Base-by-base conservation (phyloP, 371 early-diverging fungal species). In the Mortierella sp. region DNA sequence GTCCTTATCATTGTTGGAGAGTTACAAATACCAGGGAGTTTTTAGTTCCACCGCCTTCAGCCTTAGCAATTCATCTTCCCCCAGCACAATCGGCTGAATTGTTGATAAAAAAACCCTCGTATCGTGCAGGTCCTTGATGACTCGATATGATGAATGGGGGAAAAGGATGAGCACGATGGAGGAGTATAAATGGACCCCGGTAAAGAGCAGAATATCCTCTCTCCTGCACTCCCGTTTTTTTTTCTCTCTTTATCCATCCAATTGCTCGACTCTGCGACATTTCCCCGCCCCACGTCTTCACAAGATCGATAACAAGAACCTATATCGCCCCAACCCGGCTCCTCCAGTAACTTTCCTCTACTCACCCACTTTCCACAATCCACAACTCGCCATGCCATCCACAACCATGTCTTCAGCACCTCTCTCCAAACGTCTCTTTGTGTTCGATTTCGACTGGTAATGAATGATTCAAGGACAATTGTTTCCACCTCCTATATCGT, bases 391-490 rank as follows among this genome's bases (percentile, higher is more conserved):
- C 41, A 38, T 27, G 12, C 31, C 10, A n/a, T 31, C 47, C 24
- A 1, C 38, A 2, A 43, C 27, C 1, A 63, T 63, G 50, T 30
- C 60, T 21, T 51, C 48, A 14, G 13, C 66, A 31, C 60, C 68
- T 23, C 31, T 58, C 19, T 58, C 68, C 13, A 64, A 71, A 39
- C 67, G 72, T 21, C 74, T 92, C 54, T 85, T 86, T 28, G 87
- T 89, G 13, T 91, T 92, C 74, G 92, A 92, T 68, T 92, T 92
- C 79, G 92, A 92, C 83, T 91, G 86, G 88, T 87, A 84, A 56
- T 30, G 14, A 31, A 21, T 42, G 6, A 39, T 16, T 41, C 34
- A 4, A 5, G 10, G 42, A 24, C 28, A 48, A 18, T 31, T 12
- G 2, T 27, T 48, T 58, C 14, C 46, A 2, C 38, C 18, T 23